phyloP scores from a whole-genome alignment of 1,284 basidiomycete species.

The Fistulinella cinereoalba region DNA sequence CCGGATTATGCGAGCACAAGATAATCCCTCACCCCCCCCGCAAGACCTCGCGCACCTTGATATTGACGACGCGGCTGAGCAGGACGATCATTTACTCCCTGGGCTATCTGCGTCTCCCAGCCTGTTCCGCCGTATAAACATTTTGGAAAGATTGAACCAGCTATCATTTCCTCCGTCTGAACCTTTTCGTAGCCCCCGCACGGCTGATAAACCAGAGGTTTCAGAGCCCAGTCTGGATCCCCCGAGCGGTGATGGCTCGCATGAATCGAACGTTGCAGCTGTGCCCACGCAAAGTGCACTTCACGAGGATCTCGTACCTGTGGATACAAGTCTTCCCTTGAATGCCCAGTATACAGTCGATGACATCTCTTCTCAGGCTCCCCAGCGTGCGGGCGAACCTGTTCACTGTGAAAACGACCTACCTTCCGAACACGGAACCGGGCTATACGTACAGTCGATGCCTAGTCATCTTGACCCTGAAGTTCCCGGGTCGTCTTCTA shows the following conservation, averaged over 20 bases:
- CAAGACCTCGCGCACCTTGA: slow-evolving; percentile 30
- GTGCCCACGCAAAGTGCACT: slow-evolving; percentile 3
- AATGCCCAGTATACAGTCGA: slow-evolving; percentile 27
- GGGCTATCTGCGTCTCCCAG: slow-evolving; percentile 24
- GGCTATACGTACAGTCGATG: slow-evolving; percentile 2
- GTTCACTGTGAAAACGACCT: slow-evolving; percentile 3
- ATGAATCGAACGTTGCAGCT: slow-evolving; percentile 36
- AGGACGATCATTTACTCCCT: slow-evolving; percentile 13
- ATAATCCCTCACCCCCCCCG: slow-evolving; percentile 76
- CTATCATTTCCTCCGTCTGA: slow-evolving; percentile 5
- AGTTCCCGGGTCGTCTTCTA: not conserved
- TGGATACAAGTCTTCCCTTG: slow-evolving; percentile 12
- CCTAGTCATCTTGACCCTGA: slow-evolving; percentile 2
- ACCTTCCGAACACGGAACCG: not conserved
- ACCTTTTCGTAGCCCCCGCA: not conserved
- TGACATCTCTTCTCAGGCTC: slow-evolving; percentile 40
- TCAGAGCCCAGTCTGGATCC: slow-evolving; percentile 7
- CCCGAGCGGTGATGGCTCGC: slow-evolving; percentile 38
- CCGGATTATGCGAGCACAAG: slow-evolving; percentile 62
- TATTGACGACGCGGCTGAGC: slow-evolving; percentile 14
- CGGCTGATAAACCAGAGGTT: slow-evolving; percentile 3
- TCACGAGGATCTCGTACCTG: slow-evolving; percentile 3
- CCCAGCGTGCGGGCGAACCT: slow-evolving; percentile 20
- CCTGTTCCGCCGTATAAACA: slow-evolving; percentile 33
- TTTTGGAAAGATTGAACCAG: slow-evolving; percentile 29